Evolutionary conservation across 2,329 filamentous ascomycete species (phyloP), one percentile per base, ranked within the genome.

Genomic region (Pestalotiopsis sp.): DNA sequence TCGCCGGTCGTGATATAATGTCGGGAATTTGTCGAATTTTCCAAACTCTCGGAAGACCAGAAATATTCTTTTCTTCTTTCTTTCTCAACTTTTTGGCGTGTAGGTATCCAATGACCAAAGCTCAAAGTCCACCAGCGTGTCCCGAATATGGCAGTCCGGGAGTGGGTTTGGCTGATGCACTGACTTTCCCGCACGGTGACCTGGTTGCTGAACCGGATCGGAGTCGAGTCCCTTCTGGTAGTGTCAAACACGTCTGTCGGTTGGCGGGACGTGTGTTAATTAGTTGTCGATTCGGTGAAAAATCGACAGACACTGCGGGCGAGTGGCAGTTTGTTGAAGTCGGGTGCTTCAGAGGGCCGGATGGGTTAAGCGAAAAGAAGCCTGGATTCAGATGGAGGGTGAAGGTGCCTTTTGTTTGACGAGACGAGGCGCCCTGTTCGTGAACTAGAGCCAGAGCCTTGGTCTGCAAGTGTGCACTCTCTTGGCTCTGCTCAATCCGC

Each of bases 351-450:
- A 65, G 30, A 65, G 65, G n/a, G 68, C 68, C 68, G 68, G 65
- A 67, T 69, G 58, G 61, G 52, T 52, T 58, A 64, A 57, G 40
- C 14, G 61, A 60, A 58, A 62, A 62, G 66, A 65, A 63, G 63
- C 35, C 44, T 39, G 35, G 24, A 30, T 22, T 38, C n/a, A 48
- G 56, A 40, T 35, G 52, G 68, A 58, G 68, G 68, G 68, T 62
- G 58, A 55, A 44, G 40, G 65, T 69, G 68, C 68, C 68, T 69
- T 69, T 69, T 69, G 68, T 69, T 69, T 22, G 64, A 14, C 57
- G 56, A 63, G 62, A 22, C 56, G 62, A 66, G 39, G 52, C 52
- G 38, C 26, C 39, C 52, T 55, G 13, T 30, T n/a, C 44, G 17
- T 48, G 39, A n/a, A 30, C n/a, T 39, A 52, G 22, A 40, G n/a